Base-by-base conservation (phyloP, 2,329 filamentous ascomycete genomes). In the Aspergillus terreus region DNA sequence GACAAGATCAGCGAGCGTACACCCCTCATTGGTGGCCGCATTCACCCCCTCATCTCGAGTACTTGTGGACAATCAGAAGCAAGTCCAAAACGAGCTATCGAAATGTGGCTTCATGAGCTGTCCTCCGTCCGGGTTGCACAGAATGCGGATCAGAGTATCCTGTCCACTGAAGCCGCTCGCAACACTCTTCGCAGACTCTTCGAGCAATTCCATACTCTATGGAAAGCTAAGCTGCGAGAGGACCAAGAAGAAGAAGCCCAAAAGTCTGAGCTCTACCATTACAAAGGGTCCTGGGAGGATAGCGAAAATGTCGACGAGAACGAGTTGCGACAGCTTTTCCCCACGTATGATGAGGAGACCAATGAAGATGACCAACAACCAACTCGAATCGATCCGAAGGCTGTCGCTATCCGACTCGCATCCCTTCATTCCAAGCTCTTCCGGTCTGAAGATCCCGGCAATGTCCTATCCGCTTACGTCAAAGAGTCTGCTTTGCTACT, bases 301-400 rank as follows among this genome's bases (percentile, higher is more conserved):
- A 84, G 89, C 57, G 87, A 95, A 50, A 86, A 88, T 60, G 76
- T 82, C 9, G 83, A 90, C 47, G 81, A 86, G 56, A 82, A 87
- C 50, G 88, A 94, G 57, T 86, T 96, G 58, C 80, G 85, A 17
- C 81, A 87, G 57, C 75, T 97, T 6, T 97, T 97, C 73, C 92
- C 92, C 1, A 82, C 81, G 4, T 95, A 84, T 57, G 84, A 88
- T 12, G 78, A 81, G 1, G 78, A 80, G 1, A 68, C 76, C 2
- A 70, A 73, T 2, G 66, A 74, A 44, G 68, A 70, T 46, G 60
- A 58, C 6, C 46, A 59, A 10, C 64, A 68, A 14, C 47, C 57
- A 6, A 52, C 47, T 50, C 54, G 59, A 42, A 61, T 73, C 52
- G 71, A 77, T 51, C 70, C 79, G 53, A 82, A 78, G 51, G 77